Conservation (phyloP, 192 early-diverging fungal genomes). For the Rhizoclosmatium sp. region DNA sequence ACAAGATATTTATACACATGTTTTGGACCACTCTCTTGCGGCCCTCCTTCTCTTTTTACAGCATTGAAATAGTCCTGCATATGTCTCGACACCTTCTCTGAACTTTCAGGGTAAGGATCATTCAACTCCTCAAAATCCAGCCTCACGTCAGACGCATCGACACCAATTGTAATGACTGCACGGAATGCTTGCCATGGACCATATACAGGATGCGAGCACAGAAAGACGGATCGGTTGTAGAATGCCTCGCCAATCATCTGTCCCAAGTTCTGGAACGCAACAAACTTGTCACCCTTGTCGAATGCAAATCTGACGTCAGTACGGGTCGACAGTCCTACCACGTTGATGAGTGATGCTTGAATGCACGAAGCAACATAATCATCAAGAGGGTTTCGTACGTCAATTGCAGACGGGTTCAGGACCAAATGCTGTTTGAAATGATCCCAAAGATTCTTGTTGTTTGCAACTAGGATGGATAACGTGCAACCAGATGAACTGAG, state of each 20-base stretch:
- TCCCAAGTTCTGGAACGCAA: conserved; percentile 13
- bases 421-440: not conserved
- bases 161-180: conserved; percentile 2
- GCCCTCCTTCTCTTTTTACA: not conserved
- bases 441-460: not conserved
- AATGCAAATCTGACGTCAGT: not conserved
- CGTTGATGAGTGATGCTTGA: not conserved
- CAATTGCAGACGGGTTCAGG: not conserved
- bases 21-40: conserved; percentile 10
- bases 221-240: not conserved
- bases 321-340: not conserved
- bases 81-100: not conserved
- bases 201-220: not conserved
- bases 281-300: not conserved
- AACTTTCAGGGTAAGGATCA: conserved; percentile 5
- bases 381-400: conserved; percentile 13
- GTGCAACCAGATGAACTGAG: not conserved
- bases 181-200: conserved; percentile 14
- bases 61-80: conserved; percentile 3
- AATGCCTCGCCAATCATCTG: conserved; percentile 2
- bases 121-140: not conserved
- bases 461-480: conserved; percentile 12
- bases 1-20: conserved; percentile 5
- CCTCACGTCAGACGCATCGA: not conserved
- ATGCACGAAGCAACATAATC: not conserved